A percentile compares a stretch with the other conserved stretches of the same genome.
These are phyloP conservation scores for Tetrahymena elliotti DNA, from an alignment of 73 alveolate genomes.

Conservation along the genomic window DNA sequence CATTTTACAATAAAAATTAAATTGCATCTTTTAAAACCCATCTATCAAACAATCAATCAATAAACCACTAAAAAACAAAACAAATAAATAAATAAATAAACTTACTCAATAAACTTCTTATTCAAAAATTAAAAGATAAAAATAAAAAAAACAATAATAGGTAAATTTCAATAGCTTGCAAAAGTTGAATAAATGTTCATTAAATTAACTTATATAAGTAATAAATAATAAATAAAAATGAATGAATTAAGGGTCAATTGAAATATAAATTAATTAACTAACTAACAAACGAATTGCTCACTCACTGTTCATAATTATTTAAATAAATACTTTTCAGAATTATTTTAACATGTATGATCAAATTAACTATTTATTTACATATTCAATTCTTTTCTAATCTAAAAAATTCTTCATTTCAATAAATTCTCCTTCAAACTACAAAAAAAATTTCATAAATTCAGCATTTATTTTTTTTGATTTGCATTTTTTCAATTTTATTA, in stretches of 20 bases:
- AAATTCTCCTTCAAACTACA: too few species aligned
- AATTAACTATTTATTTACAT: background rate
- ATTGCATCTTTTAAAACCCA: background rate
- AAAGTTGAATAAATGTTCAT: background rate
- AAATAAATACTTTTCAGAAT: background rate
- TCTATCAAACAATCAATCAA: background rate
- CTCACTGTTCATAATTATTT: background rate
- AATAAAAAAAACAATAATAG: too few species aligned
- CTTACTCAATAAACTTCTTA: background rate
- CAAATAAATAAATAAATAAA: background rate
- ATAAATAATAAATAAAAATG: too few species aligned
- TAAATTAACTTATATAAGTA: background rate
- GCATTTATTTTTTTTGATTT: too few species aligned
- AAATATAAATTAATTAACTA: too few species aligned
- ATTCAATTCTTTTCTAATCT: background rate
- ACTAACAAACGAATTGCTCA: too few species aligned
- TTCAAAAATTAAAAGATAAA: background rate
- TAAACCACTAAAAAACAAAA: background rate
- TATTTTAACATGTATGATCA: background rate
- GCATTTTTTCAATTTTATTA: too few species aligned
- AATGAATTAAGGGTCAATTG: too few species aligned
- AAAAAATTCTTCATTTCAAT: too few species aligned
- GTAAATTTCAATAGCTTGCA: background rate
- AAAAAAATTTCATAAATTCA: too few species aligned
- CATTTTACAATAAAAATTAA: too few species aligned